These are phyloP conservation scores for Hirschfeldia incana DNA, from an alignment of 345 rosid genomes.

Conservation along the genomic window DNA sequence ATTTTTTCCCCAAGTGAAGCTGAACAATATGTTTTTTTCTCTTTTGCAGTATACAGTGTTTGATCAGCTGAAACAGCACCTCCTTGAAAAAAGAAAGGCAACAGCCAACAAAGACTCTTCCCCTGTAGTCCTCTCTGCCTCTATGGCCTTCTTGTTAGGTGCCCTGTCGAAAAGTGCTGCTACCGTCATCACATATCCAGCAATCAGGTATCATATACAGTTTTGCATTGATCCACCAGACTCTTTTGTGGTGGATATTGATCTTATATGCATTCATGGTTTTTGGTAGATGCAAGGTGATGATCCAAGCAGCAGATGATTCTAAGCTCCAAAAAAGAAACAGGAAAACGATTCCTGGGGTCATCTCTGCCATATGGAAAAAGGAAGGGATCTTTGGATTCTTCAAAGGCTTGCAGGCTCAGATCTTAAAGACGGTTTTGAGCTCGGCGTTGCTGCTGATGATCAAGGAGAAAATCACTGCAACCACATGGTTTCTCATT, in stretches of 20 bases:
- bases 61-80: conserved; percentile 85
- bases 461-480: conserved; percentile 92
- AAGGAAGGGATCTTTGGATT: conserved; percentile 81
- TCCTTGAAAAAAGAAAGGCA: conserved; percentile 45
- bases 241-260: not conserved
- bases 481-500: conserved; percentile 73
- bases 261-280: not conserved
- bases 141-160: conserved; percentile 80
- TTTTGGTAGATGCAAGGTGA: conserved; percentile 77
- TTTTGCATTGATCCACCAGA: not conserved
- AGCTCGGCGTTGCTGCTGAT: conserved; percentile 92
- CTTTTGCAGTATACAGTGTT: conserved; percentile 75
- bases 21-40: conserved; percentile 25
- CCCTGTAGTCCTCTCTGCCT: conserved; percentile 69
- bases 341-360: conserved; percentile 53
- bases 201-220: conserved; percentile 62
- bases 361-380: conserved; percentile 64
- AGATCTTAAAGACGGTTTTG: conserved; percentile 88
- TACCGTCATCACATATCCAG: conserved; percentile 82
- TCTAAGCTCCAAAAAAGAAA: conserved; percentile 41
- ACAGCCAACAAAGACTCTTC: conserved; percentile 46
- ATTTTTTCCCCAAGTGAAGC: not conserved
- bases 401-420: conserved; percentile 85
- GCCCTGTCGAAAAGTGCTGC: conserved; percentile 88
- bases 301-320: conserved; percentile 77